These are phyloP conservation scores for Zea luxurians DNA, from an alignment of 176 grass and related monocot species.

Conservation along the genomic window DNA sequence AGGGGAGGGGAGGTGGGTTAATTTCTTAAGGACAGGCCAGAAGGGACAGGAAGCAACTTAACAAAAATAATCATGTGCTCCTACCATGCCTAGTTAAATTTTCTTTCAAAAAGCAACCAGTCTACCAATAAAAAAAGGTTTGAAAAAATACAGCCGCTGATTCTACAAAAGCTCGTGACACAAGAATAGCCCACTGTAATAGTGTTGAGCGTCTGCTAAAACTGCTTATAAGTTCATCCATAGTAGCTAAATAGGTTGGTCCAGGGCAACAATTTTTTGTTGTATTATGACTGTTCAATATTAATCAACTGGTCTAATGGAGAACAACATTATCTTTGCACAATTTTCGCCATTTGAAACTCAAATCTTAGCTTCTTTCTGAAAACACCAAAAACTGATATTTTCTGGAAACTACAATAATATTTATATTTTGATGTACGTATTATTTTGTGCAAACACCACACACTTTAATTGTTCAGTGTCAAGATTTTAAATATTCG, in stretches of 20 bases:
- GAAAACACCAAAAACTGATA: background rate
- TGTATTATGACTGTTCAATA: background rate
- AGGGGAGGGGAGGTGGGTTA: background rate
- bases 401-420: background rate
- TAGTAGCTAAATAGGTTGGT: background rate
- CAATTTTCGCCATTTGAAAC: background rate
- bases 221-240: constrained; percentile 1
- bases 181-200: background rate
- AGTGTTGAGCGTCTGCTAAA: background rate
- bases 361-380: background rate
- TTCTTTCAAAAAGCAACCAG: background rate
- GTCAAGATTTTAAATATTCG: too few species aligned
- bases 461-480: too few species aligned
- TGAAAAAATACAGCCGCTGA: background rate
- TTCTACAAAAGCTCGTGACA: background rate
- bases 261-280: background rate
- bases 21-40: too few species aligned
- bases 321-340: background rate
- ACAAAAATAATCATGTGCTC: constrained; percentile 2
- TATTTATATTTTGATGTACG: background rate
- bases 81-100: background rate
- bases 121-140: constrained; percentile 2
- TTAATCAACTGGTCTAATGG: constrained; percentile 1
- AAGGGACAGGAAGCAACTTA: background rate
- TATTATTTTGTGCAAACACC: background rate